Evolutionary conservation across 345 rosid genomes (phyloP).

Genomic region (Lumnitzera littorea): DNA sequence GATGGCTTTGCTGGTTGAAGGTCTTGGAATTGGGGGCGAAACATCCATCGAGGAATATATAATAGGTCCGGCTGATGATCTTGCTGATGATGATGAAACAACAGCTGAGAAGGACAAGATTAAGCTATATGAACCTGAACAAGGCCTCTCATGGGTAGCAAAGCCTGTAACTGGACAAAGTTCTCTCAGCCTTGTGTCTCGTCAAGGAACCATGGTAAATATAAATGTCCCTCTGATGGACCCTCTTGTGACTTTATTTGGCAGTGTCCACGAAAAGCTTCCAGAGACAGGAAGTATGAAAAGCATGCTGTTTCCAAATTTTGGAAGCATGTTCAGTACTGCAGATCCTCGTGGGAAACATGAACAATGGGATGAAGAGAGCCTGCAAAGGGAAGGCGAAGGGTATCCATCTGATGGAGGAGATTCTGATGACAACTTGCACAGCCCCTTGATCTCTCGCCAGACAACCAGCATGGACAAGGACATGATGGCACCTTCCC

Average conservation of each 20-base stretch:
- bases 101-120: slow-evolving; percentile 59
- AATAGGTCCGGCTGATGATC: slow-evolving; percentile 68
- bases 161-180: slow-evolving; percentile 81
- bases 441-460: slow-evolving; percentile 81
- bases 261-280: slow-evolving; percentile 83
- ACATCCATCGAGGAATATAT: slow-evolving; percentile 82
- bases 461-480: slow-evolving; percentile 88
- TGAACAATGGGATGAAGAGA: slow-evolving; percentile 91
- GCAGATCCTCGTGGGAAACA: slow-evolving; percentile 46
- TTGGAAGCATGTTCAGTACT: slow-evolving; percentile 90
- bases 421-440: slow-evolving; percentile 78
- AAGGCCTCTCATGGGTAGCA: slow-evolving; percentile 82
- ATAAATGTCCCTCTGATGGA: slow-evolving; percentile 69
- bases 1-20: slow-evolving; percentile 95
- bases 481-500: slow-evolving; percentile 56
- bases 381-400: slow-evolving; percentile 49
- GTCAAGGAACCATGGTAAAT: slow-evolving; percentile 76
- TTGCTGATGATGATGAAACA: slow-evolving; percentile 42
- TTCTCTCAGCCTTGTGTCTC: slow-evolving; percentile 55
- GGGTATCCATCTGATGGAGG: slow-evolving; percentile 47
- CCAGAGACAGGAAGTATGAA: slow-evolving; percentile 71
- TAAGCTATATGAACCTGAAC: slow-evolving; percentile 67
- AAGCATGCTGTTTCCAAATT: slow-evolving; percentile 72
- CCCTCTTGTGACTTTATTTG: slow-evolving; percentile 85
- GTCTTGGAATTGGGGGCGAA: slow-evolving; percentile 90